A percentile compares a stretch with the other conserved stretches of the same genome.
Conservation (phyloP, 371 early-diverging fungal genomes). For the Mortierella sp. region DNA sequence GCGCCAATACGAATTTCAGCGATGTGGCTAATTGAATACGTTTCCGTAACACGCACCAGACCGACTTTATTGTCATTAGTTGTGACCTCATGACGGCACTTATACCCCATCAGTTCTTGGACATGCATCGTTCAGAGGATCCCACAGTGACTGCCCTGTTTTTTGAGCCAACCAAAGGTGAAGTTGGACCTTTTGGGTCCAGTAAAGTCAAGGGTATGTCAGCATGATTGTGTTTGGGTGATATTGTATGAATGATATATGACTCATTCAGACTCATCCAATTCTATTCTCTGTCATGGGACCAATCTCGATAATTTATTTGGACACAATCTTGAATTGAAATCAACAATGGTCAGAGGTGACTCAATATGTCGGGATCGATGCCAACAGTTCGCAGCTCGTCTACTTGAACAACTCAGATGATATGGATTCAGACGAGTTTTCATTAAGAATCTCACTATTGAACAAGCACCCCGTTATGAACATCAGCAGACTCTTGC, state of each 20-base stretch:
- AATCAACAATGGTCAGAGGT: slow-evolving; percentile 46
- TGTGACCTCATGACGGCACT: slow-evolving; percentile 91
- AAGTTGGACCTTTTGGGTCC: slow-evolving; percentile 61
- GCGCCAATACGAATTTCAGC: neutral
- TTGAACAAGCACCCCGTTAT: slow-evolving; percentile 63
- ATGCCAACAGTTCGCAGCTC: slow-evolving; percentile 78
- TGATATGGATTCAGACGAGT: slow-evolving; percentile 63
- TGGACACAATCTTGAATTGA: neutral
- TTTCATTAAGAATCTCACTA: slow-evolving; percentile 82
- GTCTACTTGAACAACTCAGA: slow-evolving; percentile 71
- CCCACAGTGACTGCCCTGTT: slow-evolving; percentile 86
- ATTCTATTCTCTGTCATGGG: neutral
- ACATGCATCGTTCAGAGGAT: slow-evolving; percentile 80
- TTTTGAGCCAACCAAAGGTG: slow-evolving; percentile 76
- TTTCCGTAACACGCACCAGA: slow-evolving; percentile 59
- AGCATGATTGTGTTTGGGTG: neutral
- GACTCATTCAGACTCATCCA: slow-evolving; percentile 29
- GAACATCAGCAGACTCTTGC: slow-evolving; percentile 58
- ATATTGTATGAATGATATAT: neutral
- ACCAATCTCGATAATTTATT: neutral
- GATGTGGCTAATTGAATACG: neutral
- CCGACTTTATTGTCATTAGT: slow-evolving; percentile 90
- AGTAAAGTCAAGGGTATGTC: slow-evolving; percentile 68
- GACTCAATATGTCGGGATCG: slow-evolving; percentile 84
- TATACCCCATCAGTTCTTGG: slow-evolving; percentile 84